Base-by-base conservation (phyloP, 805 yeast species). In the Metschnikowia aberdeeniae region DNA sequence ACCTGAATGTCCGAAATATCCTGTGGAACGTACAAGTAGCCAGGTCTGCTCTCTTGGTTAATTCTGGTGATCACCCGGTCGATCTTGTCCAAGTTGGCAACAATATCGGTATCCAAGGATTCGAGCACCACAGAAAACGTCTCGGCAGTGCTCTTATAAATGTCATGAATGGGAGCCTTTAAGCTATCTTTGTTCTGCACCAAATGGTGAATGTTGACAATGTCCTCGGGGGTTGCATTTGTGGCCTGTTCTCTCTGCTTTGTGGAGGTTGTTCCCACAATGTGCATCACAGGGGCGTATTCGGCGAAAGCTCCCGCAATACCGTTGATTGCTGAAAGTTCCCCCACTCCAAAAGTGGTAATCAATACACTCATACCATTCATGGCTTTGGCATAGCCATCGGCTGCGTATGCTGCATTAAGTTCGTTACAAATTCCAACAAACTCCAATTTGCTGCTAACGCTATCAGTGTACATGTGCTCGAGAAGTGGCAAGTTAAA, bases 261-360 rank as follows among this genome's bases (percentile, higher is more conserved):
- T 8, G 57, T 49, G 13, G 65, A 52, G 2, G 66, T 54, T 6
- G 87, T 81, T 33, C 97, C 97, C 13, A 89, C 96, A 52, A 89
- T 82, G 64, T 88, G 96, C 46, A 89, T 69, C 2, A 89, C 68
- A 6, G 93, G 93, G 35, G 84, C 83, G 54, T 73, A 78, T 66
- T 89, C 97, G 29, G 95, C 85, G 67, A 77, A 84, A 0, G 96
- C 79, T 40, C 96, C 96, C 28, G 89, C 73, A 44, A 87, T 68
- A 39, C 95, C 96, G 64, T 88, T 88, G 50, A 88, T 58, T 2
- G 95, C 95, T 47, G 89, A 80, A 50, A 88, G 73, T 62, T 89
- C 96, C 46, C 97, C 97, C 13, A 89, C 97, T 41, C 96, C 97
- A 63, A 74, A 86, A 4, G 97, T 89, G 42, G 90, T 81, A 42